Base-by-base conservation (phyloP, 495 filamentous ascomycete genomes). In the Penicillium canariense region DNA sequence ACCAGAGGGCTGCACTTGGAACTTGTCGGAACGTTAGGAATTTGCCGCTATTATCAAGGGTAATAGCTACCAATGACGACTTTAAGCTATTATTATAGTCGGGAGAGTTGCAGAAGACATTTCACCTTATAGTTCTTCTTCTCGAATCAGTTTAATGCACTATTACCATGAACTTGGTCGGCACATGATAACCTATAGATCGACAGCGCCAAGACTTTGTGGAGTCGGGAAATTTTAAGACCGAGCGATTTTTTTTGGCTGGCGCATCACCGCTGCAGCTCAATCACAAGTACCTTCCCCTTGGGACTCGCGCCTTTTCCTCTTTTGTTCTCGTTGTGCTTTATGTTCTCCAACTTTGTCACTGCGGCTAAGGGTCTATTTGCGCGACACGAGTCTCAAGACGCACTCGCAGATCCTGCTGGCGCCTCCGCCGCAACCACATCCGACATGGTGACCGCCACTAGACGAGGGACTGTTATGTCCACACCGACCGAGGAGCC, bases 281-380 rank as follows among this genome's bases (percentile, higher is more conserved):
- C 28, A 10, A 23, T 23, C 45, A 43, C 52, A 46, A 35, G 43
- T n/a, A 26, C 20, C 25, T 31, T 35, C 38, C 28, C 36, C 35
- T 58, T 48, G 48, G 50, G 58, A n/a, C 44, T 27, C 15, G 20
- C 25, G n/a, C 32, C 34, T 31, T 12, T 46, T 23, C 2, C 25
- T 31, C 14, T 43, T 26, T 25, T 22, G 32, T 47, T 28, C 43
- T 20, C 34, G 52, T 52, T 38, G 7, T 43, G 47, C 61, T 70
- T 65, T 75, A 76, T 77, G 75, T 73, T 77, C 52, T 65, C 73
- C 30, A 65, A 76, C 22, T n/a, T 77, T 48, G 66, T 76, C 50
- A 77, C 69, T 36, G 70, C 69, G 32, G 75, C 75, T 54, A 77
- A 74, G 61, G 73, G 73, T 60, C 55, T 77, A 51, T 73, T 76